Base-by-base conservation (phyloP, 352 stramenopile genomes). In the Achlya hypogyna region DNA sequence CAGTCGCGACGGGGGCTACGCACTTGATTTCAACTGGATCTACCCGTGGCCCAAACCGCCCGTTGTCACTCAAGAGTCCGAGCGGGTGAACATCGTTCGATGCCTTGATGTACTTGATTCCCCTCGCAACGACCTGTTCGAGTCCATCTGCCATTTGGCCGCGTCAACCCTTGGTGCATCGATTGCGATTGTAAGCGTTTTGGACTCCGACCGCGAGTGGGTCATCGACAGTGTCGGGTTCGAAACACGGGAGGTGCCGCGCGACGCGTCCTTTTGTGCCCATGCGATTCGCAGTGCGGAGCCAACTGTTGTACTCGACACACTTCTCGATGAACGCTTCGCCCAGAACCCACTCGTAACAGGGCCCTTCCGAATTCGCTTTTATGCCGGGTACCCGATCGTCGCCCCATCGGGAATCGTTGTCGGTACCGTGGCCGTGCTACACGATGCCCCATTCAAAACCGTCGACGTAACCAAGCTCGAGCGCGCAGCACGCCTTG, bases 391-490 rank as follows among this genome's bases (percentile, higher is more conserved):
- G 12, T 54, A n/a, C 18, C 60, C 60, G 4, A 67, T 67, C 47
- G 22, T 60, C 4, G 89, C 84, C 14, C 91, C 82, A 31, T 86
- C 82, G 6, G 84, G 84, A 20, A 80, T 89, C 72, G 75, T 93
- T 47, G 74, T 94, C 2, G 86, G 86, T 10, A 92, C 86, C 40
- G 84, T 94, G 42, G 93, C 91, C 56, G 86, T 94, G 58, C 91
- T 93, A 29, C 82, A 92, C 65, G 91, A 83, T n/a, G 89, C 90
- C 64, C 83, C 82, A 20, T 82, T 88, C 62, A 59, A 75, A 27
- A 72, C 88, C n/a, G 80, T 90, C 32, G 84, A 93, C 71, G 76
- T 81, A 58, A 88, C 87, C 71, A 90, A 91, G 62, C 70, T 93
- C 35, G 32, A 64, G 38, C 38, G 14, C 12, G 12, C 38, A 10